Evolutionary conservation across 257 asterid species (phyloP).

Genomic region (Primulina eburnea): DNA sequence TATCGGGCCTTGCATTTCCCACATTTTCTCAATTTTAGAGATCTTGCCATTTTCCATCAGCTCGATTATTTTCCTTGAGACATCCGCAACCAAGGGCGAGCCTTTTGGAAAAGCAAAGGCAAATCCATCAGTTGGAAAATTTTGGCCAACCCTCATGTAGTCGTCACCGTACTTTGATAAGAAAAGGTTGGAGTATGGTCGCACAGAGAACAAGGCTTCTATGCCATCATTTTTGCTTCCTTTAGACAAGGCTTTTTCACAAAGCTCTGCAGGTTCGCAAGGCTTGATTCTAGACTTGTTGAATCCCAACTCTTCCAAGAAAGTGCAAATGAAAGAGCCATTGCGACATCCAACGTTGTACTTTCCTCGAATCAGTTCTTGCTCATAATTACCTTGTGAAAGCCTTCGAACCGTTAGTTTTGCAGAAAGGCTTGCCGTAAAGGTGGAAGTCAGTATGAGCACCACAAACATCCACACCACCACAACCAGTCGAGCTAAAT

Average conservation of each 20-base stretch:
- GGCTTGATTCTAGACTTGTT: slow-evolving; percentile 21
- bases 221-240: slow-evolving; percentile 35
- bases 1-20: too few species aligned
- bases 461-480: slow-evolving; percentile 45
- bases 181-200: too few species aligned
- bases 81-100: too few species aligned
- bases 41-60: too few species aligned
- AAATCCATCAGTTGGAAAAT: slow-evolving; percentile 1
- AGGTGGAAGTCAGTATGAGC: slow-evolving; percentile 38
- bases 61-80: background rate
- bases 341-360: slow-evolving; percentile 33
- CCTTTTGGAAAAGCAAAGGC: too few species aligned
- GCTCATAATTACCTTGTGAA: slow-evolving; percentile 31
- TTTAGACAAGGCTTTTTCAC: slow-evolving; percentile 28
- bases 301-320: slow-evolving; percentile 27
- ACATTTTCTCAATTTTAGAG: too few species aligned
- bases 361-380: slow-evolving; percentile 25
- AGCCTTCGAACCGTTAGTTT: slow-evolving; percentile 34
- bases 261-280: slow-evolving; percentile 25
- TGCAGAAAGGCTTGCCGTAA: slow-evolving; percentile 39
- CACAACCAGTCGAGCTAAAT: slow-evolving; percentile 36
- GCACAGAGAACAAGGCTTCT: too few species aligned
- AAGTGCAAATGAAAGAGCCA: slow-evolving; percentile 34
- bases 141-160: slow-evolving; percentile 19
- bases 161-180: too few species aligned